Percentiles rank a stretch among this genome's conserved stretches.
Conservation (phyloP, 257 asterid species). For the Anisodus acutangulus region DNA sequence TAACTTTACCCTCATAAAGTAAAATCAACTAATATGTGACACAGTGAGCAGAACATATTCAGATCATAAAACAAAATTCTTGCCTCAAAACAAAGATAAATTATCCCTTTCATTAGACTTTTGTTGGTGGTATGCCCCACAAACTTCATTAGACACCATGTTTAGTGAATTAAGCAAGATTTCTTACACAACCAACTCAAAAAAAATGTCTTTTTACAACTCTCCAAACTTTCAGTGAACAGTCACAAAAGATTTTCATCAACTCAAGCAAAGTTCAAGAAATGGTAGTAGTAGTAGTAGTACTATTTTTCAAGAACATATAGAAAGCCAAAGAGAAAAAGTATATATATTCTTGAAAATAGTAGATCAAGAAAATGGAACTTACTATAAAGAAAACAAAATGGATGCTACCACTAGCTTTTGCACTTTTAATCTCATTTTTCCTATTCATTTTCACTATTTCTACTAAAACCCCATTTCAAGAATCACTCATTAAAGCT, state of each 20-base stretch:
- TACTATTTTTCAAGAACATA: background rate
- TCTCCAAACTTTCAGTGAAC: background rate
- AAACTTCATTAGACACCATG: background rate
- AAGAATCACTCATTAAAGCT: slow-evolving; percentile 38
- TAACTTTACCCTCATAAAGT: too few species aligned
- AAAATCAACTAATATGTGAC: too few species aligned
- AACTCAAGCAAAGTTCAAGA: background rate
- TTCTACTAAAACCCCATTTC: slow-evolving; percentile 48
- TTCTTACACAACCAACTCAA: background rate
- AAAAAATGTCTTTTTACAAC: background rate
- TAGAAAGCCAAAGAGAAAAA: background rate
- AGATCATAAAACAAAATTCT: background rate
- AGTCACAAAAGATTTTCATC: background rate
- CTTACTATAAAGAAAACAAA: slow-evolving; percentile 53
- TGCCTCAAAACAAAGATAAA: background rate
- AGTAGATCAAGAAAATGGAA: slow-evolving; percentile 43
- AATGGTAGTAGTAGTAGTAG: background rate
- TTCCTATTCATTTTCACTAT: slow-evolving; percentile 44
- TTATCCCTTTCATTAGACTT: slow-evolving; percentile 3
- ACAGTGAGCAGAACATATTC: background rate
- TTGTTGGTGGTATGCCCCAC: background rate
- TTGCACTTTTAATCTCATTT: slow-evolving; percentile 45
- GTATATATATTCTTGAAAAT: slow-evolving; percentile 1
- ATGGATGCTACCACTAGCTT: slow-evolving; percentile 59
- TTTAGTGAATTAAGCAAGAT: slow-evolving; percentile 12